phyloP scores from a whole-genome alignment of 2,329 filamentous ascomycete species.

The Alternaria ethzedia region DNA sequence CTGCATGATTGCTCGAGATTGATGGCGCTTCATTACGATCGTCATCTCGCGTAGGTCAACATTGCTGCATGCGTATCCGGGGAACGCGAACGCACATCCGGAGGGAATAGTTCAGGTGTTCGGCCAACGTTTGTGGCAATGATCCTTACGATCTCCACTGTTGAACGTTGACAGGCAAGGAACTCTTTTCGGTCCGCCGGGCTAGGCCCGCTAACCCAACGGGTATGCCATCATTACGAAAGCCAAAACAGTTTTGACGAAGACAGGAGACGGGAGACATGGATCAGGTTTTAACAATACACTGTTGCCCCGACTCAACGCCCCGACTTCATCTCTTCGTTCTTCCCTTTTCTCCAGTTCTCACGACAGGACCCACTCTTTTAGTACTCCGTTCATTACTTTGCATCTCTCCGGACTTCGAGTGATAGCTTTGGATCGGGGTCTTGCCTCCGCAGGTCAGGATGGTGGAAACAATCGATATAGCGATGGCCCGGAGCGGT shows the following conservation, averaged over 20 bases:
- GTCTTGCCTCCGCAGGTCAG: background rate
- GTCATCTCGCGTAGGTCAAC: background rate
- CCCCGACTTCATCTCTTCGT: background rate
- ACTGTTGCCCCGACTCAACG: background rate
- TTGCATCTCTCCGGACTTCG: background rate
- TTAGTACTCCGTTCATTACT: background rate
- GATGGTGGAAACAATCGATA: conserved; percentile 10
- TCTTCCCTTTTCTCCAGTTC: background rate
- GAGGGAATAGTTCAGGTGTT: background rate
- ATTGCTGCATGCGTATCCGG: background rate
- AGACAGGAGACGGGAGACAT: conserved; percentile 1
- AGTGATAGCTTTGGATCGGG: background rate
- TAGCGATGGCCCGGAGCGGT: conserved; percentile 25
- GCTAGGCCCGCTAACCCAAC: background rate
- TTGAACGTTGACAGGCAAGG: conserved; percentile 4
- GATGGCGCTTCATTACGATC: background rate
- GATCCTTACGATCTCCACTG: background rate
- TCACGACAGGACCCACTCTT: conserved; percentile 1
- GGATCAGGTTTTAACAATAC: conserved; percentile 3
- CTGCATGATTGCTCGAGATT: background rate
- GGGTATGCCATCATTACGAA: conserved; percentile 2
- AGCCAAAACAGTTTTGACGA: background rate
- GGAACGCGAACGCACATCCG: background rate
- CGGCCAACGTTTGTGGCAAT: background rate
- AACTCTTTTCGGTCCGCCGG: background rate